These are phyloP conservation scores for Diphasiastrum complanatum DNA, from an alignment of 83 land plant genomes.

Conservation along the genomic window DNA sequence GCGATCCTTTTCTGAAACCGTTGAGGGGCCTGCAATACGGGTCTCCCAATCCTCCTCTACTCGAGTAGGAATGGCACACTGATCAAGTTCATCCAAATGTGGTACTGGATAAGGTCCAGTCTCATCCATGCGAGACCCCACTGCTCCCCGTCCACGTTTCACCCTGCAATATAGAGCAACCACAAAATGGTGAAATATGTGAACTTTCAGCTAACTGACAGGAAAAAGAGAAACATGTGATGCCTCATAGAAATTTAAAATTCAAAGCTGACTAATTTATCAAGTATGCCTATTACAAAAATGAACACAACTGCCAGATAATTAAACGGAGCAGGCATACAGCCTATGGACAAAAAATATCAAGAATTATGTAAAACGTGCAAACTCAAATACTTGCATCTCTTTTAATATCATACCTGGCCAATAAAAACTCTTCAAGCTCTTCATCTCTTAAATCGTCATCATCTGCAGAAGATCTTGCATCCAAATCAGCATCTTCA, in stretches of 20 bases:
- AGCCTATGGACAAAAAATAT: no score
- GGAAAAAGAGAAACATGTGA: neutral
- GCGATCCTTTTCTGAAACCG: no score
- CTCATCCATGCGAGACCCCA: constrained; percentile 97
- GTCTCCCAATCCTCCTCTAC: constrained; percentile 50
- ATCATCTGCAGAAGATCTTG: constrained; percentile 40
- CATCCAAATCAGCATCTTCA: constrained; percentile 31
- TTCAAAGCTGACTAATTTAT: neutral
- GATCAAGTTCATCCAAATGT: neutral
- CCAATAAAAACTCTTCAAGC: constrained; percentile 57
- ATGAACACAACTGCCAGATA: neutral
- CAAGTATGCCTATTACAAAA: neutral
- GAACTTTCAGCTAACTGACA: neutral
- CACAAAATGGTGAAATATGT: neutral
- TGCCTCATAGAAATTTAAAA: no score
- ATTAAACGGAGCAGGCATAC: no score
- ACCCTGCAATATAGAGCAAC: constrained; percentile 32
- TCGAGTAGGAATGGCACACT: constrained; percentile 6
- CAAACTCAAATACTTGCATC: neutral
- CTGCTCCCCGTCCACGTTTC: constrained; percentile 83
- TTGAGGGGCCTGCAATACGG: constrained; percentile 62
- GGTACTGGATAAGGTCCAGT: constrained; percentile 63
- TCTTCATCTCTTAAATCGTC: constrained; percentile 50
- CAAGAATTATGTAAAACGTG: no score
- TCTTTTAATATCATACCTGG: constrained; percentile 41